phyloP scores from a whole-genome alignment of 371 early-diverging fungal genomes.

The Blakeslea trispora region DNA sequence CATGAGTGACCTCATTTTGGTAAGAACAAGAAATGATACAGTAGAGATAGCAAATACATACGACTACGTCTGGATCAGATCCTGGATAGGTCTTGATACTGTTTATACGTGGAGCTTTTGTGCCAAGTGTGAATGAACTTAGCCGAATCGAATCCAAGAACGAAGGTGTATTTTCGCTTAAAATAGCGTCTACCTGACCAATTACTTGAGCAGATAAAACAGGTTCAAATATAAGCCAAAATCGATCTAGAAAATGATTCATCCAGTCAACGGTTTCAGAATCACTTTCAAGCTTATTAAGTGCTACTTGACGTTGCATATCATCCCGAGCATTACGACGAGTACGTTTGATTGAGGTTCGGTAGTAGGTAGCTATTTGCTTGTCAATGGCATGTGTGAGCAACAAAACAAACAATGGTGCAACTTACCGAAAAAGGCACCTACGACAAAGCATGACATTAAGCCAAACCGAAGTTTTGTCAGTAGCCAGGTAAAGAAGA shows the following conservation, averaged over 20 bases:
- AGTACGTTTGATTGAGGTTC: conserved; percentile 68
- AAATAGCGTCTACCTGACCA: conserved; percentile 66
- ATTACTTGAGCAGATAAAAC: conserved; percentile 75
- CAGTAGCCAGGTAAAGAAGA: conserved; percentile 42
- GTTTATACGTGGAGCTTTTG: conserved; percentile 90
- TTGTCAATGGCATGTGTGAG: no score
- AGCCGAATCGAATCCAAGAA: conserved; percentile 89
- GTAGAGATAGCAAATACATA: conserved; percentile 37
- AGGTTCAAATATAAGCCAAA: conserved; percentile 96
- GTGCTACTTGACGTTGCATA: conserved; percentile 59
- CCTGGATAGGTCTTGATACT: conserved; percentile 75
- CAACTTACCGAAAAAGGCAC: conserved; percentile 39
- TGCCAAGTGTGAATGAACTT: conserved; percentile 94
- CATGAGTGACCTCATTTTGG: no score
- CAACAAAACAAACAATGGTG: conserved; percentile 3
- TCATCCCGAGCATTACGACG: conserved; percentile 69
- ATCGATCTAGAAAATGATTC: conserved; percentile 81
- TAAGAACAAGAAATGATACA: no score
- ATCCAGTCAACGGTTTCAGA: conserved; percentile 96
- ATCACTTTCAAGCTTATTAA: conserved; percentile 48
- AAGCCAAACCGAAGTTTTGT: conserved; percentile 38
- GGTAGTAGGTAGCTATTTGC: conserved; percentile 76
- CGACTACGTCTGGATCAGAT: conserved; percentile 77
- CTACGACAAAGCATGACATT: conserved; percentile 39
- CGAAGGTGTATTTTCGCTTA: conserved; percentile 79